Conservation (phyloP, 495 filamentous ascomycete genomes). For the Viridothelium virens region DNA sequence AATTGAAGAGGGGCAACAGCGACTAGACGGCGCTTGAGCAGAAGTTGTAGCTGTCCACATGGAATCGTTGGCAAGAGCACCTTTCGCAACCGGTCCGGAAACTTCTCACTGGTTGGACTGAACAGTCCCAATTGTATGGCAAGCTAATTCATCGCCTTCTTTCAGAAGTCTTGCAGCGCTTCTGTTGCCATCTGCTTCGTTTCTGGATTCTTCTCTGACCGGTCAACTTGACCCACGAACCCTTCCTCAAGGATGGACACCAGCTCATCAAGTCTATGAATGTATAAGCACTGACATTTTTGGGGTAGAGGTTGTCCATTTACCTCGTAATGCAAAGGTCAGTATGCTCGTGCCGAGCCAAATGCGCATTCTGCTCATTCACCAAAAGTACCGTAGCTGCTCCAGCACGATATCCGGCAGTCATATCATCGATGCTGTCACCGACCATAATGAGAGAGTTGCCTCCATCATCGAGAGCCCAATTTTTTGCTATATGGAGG, state of each 20-base stretch:
- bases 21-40: neutral
- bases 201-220: slow-evolving; percentile 18
- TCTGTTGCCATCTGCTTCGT: slow-evolving; percentile 15
- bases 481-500: slow-evolving; percentile 67
- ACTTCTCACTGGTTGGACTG: neutral
- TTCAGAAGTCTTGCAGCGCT: neutral
- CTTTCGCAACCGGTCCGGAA: neutral
- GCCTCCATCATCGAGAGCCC: slow-evolving; percentile 53
- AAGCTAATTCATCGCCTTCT: neutral
- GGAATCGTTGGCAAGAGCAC: neutral
- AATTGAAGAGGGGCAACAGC: slow-evolving; percentile 25
- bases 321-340: slow-evolving; percentile 42
- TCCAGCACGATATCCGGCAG: slow-evolving; percentile 73
- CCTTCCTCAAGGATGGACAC: slow-evolving; percentile 14
- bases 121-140: neutral
- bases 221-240: slow-evolving; percentile 20
- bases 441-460: slow-evolving; percentile 59
- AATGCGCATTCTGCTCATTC: slow-evolving; percentile 67
- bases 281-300: neutral
- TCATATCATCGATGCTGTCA: slow-evolving; percentile 91
- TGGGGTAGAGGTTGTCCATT: neutral
- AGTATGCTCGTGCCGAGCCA: slow-evolving; percentile 70
- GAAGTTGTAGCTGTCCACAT: neutral
- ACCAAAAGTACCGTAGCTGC: slow-evolving; percentile 82
- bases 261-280: slow-evolving; percentile 17